Evolutionary conservation across 495 filamentous ascomycete genomes (phyloP).

Genomic region (Penicillium chermesinum): DNA sequence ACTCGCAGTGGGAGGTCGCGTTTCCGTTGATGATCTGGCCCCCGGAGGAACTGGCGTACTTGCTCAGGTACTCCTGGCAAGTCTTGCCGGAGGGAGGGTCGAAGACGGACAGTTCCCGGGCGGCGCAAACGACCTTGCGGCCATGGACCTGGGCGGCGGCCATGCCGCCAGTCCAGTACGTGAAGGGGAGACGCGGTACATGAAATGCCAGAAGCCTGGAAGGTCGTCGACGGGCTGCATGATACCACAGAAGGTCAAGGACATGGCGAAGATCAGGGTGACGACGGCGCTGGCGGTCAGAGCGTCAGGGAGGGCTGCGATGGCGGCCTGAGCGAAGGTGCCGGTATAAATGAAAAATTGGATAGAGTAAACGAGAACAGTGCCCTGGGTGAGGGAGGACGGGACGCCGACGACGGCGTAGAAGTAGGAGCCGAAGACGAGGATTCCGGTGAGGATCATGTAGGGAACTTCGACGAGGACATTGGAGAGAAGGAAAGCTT

Average conservation of each 20-base stretch:
- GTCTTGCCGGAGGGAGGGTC: slow-evolving; percentile 46
- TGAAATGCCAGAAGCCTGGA: slow-evolving; percentile 67
- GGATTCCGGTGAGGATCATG: slow-evolving; percentile 40
- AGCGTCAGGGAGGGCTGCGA: slow-evolving; percentile 51
- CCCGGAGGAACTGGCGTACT: slow-evolving; percentile 42
- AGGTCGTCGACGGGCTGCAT: slow-evolving; percentile 48
- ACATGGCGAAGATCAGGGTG: slow-evolving; percentile 52
- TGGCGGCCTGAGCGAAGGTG: slow-evolving; percentile 52
- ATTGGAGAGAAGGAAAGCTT: slow-evolving; percentile 46
- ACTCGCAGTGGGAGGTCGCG: slow-evolving; percentile 51
- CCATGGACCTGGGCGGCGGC: slow-evolving; percentile 57
- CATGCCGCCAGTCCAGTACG: slow-evolving; percentile 58
- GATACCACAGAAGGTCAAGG: slow-evolving; percentile 53
- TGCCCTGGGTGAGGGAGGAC: slow-evolving; percentile 39
- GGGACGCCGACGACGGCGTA: slow-evolving; percentile 40
- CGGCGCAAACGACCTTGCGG: slow-evolving; percentile 53
- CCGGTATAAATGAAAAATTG: slow-evolving; percentile 45
- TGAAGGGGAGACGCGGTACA: slow-evolving; percentile 65
- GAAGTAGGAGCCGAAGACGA: slow-evolving; percentile 49
- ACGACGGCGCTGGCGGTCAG: slow-evolving; percentile 50
- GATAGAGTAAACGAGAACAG: slow-evolving; percentile 54
- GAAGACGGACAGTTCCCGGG: slow-evolving; percentile 55
- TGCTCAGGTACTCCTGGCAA: slow-evolving; percentile 54
- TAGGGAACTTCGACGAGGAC: slow-evolving; percentile 10
- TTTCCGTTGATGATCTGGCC: slow-evolving; percentile 53